Percentiles rank a stretch among this genome's conserved stretches.
These are phyloP conservation scores for Gnomoniopsis smithogilvyi DNA, from an alignment of 2,329 filamentous ascomycete species.

Conservation along the genomic window DNA sequence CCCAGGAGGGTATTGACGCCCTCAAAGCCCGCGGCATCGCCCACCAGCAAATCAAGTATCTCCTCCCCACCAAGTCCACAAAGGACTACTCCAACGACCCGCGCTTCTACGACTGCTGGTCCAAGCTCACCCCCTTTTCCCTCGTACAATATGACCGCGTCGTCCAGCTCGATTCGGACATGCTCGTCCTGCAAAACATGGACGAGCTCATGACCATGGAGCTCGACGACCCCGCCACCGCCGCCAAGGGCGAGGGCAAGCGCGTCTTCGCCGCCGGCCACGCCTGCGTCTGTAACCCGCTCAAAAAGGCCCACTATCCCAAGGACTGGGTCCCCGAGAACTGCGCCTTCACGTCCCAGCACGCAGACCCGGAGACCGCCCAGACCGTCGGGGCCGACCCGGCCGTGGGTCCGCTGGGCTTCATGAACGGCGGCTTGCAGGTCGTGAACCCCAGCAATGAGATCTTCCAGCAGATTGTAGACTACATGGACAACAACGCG, in stretches of 20 bases:
- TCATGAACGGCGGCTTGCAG: conserved; percentile 55
- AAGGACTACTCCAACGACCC: conserved; percentile 71
- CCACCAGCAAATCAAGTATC: conserved; percentile 66
- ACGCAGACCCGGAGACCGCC: conserved; percentile 41
- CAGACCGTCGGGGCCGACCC: conserved; percentile 44
- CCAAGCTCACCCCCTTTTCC: conserved; percentile 76
- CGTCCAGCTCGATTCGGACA: conserved; percentile 84
- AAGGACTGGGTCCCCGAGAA: conserved; percentile 58
- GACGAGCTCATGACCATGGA: conserved; percentile 86
- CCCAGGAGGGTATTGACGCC: conserved; percentile 63
- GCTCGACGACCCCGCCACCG: conserved; percentile 37
- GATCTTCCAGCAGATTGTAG: conserved; percentile 48
- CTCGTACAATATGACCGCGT: conserved; percentile 74
- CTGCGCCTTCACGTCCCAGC: conserved; percentile 58
- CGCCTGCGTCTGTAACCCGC: conserved; percentile 83
- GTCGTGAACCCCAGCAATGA: conserved; percentile 50
- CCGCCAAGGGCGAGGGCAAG: conserved; percentile 36
- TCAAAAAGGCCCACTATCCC: conserved; percentile 76
- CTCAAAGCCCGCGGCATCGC: conserved; percentile 68
- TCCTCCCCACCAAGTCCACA: conserved; percentile 62
- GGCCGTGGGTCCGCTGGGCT: conserved; percentile 43
- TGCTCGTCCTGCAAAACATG: conserved; percentile 82
- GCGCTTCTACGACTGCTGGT: conserved; percentile 89
- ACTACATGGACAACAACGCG: conserved; percentile 45
- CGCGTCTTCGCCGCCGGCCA: conserved; percentile 79